These are phyloP conservation scores for Volvox africanus DNA, from an alignment of 139 green algal species.

Conservation along the genomic window DNA sequence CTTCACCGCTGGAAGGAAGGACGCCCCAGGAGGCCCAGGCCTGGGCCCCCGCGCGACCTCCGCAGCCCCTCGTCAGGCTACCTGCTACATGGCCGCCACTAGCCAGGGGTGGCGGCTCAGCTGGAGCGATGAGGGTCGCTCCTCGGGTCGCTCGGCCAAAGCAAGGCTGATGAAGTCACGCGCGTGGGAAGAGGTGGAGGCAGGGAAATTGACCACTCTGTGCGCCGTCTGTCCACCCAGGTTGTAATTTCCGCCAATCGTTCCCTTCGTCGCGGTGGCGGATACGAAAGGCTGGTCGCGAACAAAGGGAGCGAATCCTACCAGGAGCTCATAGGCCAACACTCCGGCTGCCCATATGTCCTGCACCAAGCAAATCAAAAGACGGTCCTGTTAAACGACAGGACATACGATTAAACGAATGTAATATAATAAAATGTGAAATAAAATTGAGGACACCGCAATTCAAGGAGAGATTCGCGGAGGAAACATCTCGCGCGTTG, in stretches of 20 bases:
- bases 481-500: no score
- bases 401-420: no score
- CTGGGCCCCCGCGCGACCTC: no score
- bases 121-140: constrained; percentile 9
- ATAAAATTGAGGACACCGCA: no score
- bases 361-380: neutral
- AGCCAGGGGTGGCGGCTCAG: constrained; percentile 24
- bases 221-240: neutral
- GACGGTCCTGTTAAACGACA: no score
- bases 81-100: neutral
- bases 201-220: constrained; percentile 22
- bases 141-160: neutral
- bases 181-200: neutral
- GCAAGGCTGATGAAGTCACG: constrained; percentile 21
- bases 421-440: no score
- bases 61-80: neutral
- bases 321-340: constrained; percentile 60
- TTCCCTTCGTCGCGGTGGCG: neutral
- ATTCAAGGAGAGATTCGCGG: no score
- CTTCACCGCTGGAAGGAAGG: no score
- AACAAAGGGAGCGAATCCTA: constrained; percentile 58
- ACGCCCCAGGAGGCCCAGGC: no score
- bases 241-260: neutral
- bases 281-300: constrained; percentile 8
- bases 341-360: constrained; percentile 60